Conservation (phyloP, 352 stramenopile species). For the Pythium chondricola region DNA sequence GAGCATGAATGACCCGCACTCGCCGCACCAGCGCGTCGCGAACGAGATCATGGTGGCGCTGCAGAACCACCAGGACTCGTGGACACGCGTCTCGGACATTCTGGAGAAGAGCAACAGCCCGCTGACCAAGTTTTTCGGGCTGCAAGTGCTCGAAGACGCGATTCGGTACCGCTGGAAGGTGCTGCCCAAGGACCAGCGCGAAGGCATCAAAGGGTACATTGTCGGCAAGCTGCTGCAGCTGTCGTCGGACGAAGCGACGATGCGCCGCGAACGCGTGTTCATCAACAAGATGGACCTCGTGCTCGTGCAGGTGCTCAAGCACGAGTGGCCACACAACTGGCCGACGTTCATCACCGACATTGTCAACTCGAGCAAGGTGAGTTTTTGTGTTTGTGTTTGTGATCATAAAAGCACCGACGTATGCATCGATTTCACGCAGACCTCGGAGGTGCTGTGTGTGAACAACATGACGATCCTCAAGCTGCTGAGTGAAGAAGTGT, state of each 20-base stretch:
- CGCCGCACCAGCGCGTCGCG: conserved; percentile 88
- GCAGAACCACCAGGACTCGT: conserved; percentile 91
- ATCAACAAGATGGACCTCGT: conserved; percentile 96
- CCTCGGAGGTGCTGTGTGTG: conserved; percentile 96
- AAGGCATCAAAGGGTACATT: conserved; percentile 99
- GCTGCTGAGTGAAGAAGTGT: conserved; percentile 98
- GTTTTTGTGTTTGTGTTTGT: conserved; percentile 9
- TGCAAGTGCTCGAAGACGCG: conserved; percentile 95
- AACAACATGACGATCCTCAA: conserved; percentile 99
- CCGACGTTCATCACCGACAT: conserved; percentile 97
- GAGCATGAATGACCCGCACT: conserved; percentile 94
- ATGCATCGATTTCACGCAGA: too few relatives aligned
- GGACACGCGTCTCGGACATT: conserved; percentile 93
- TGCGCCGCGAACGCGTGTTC: conserved; percentile 90
- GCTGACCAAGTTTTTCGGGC: conserved; percentile 91
- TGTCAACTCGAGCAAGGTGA: conserved; percentile 87
- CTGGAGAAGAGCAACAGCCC: conserved; percentile 90
- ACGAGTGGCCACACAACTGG: conserved; percentile 99
- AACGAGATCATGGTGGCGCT: conserved; percentile 94
- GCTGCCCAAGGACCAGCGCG: conserved; percentile 93
- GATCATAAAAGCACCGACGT: too few relatives aligned
- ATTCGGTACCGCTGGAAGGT: conserved; percentile 97
- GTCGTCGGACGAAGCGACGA: conserved; percentile 85
- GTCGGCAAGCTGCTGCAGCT: conserved; percentile 95
- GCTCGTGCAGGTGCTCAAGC: conserved; percentile 98